Base-by-base conservation (phyloP, 306 rosid species). In the Medicago ruthenica region DNA sequence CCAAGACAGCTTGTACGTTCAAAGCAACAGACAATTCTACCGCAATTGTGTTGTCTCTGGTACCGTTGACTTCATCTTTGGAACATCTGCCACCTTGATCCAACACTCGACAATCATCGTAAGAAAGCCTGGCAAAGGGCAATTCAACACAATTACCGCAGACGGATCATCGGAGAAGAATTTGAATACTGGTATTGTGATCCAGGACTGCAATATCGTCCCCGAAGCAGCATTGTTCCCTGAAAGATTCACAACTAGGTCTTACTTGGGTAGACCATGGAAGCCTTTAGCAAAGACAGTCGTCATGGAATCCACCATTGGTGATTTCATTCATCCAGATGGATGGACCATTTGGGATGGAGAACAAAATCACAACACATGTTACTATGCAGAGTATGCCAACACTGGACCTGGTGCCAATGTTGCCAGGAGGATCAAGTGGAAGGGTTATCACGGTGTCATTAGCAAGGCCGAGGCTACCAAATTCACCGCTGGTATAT, bases 251-350 rank as follows among this genome's bases (percentile, higher is more conserved):
- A 42, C 14, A 8, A 20, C 84, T 17, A 73, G 51, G 9, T 76
- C 88, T 0, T 92, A 51, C 85, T 73, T 90, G 77, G 97, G 93
- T 0, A 73, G 97, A 40, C 94, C 93, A 53, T 88, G 96, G 96
- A 88, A 88, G 79, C 7, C 16, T 8, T 84, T 22, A 54, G 63
- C 96, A 0, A 88, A 20, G 45, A 83, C 91, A 0, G 83, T 89
- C 1, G 15, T 92, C 0, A 90, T 92, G 85, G 96, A 92, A 84
- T 70, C 87, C 1, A 64, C 48, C 0, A 0, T 92, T 2, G 89
- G 77, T 3, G 97, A 88, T 74, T 81, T 87, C 5, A 60, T 87
- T 86, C 16, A 53, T 66, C 72, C 83, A 50, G 83, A 89, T 34
- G 24, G 92, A 1, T 13, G 92, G 93, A 0, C 14, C 61, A 82